Base-by-base conservation (phyloP, 2,329 filamentous ascomycete genomes). In the Fusarium tricinctum region DNA sequence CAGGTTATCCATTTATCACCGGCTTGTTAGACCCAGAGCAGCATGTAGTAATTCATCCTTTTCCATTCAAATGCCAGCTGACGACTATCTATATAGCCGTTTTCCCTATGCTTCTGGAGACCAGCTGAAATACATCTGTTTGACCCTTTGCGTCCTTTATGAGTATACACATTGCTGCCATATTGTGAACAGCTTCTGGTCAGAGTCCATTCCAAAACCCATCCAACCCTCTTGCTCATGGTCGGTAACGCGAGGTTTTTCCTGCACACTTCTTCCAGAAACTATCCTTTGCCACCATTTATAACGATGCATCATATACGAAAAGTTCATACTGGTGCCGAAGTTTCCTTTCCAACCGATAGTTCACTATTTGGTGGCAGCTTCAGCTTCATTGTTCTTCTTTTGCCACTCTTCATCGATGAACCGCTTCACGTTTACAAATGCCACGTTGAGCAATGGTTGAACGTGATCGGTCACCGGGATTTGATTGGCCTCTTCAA, bases 371-470 rank as follows among this genome's bases (percentile, higher is more conserved):
- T 70, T 64, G 20, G 58, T 59, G 23, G 58, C 47, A 38, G 42
- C 49, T 42, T 63, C 39, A 38, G n/a, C 26, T 40, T 40, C 32
- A 19, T 28, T 26, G 23, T 30, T 45, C 47, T 60, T 59, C 43
- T 60, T 59, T 40, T 63, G 56, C 45, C 42, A 39, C 32, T 73
- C 64, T 14, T 61, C 58, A 38, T 74, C 72, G 40, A 71, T 50
- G 35, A 70, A 65, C 38, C 62, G 63, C 42, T 70, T 42, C 40
- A 82, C 59, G 6, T 75, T 75, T 20, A 73, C 76, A 58, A 81
- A 78, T 5, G 77, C 74, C 78, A 84, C 79, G 48, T 78, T 80
- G 12, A 86, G 53, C 13, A 86, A 75, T 3, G 82, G 81, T 14
- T 75, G 72, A 13, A 78, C 76, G 52, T 83, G 80, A 48, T 83